Percentiles rank a stretch among this genome's conserved stretches.
phyloP scores from a whole-genome alignment of 805 yeast genomes.

The Metschnikowia similis region DNA sequence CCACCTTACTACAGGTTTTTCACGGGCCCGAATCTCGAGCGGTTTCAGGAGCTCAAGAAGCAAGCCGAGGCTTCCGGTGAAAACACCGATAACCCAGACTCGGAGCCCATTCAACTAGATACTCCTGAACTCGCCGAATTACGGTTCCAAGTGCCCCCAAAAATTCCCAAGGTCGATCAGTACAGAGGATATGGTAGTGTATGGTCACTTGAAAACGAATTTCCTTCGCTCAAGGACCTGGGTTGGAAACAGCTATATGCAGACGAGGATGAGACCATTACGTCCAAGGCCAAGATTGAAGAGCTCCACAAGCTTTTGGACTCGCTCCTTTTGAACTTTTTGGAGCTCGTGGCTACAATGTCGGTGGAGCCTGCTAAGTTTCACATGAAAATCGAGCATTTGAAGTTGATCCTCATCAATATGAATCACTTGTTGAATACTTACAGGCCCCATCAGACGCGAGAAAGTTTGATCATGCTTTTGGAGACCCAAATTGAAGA shows the following conservation, averaged over 20 bases:
- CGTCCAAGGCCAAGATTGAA: slow-evolving; percentile 48
- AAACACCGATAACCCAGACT: background rate
- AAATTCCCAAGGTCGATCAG: slow-evolving; percentile 53
- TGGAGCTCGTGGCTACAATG: slow-evolving; percentile 78
- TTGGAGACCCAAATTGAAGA: slow-evolving; percentile 66
- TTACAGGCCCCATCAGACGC: slow-evolving; percentile 91
- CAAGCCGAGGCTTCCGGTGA: background rate
- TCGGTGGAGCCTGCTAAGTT: slow-evolving; percentile 65
- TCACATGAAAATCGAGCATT: slow-evolving; percentile 63
- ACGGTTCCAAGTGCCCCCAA: slow-evolving; percentile 61
- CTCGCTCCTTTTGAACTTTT: slow-evolving; percentile 71
- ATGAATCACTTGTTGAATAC: slow-evolving; percentile 89
- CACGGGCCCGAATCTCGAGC: slow-evolving; percentile 60
- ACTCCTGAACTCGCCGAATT: slow-evolving; percentile 40
- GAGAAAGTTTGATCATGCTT: slow-evolving; percentile 79
- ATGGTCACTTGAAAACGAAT: slow-evolving; percentile 78
- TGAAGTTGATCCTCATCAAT: slow-evolving; percentile 76
- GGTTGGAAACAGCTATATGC: slow-evolving; percentile 74
- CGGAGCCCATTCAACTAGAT: background rate
- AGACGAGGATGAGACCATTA: slow-evolving; percentile 33
- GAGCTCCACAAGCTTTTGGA: slow-evolving; percentile 79
- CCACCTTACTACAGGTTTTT: slow-evolving; percentile 77
- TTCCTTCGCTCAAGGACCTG: slow-evolving; percentile 69
- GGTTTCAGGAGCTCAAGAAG: slow-evolving; percentile 29
- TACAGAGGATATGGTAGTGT: slow-evolving; percentile 87